Conservation (phyloP, 495 filamentous ascomycete species). For the Poronia punctata region DNA sequence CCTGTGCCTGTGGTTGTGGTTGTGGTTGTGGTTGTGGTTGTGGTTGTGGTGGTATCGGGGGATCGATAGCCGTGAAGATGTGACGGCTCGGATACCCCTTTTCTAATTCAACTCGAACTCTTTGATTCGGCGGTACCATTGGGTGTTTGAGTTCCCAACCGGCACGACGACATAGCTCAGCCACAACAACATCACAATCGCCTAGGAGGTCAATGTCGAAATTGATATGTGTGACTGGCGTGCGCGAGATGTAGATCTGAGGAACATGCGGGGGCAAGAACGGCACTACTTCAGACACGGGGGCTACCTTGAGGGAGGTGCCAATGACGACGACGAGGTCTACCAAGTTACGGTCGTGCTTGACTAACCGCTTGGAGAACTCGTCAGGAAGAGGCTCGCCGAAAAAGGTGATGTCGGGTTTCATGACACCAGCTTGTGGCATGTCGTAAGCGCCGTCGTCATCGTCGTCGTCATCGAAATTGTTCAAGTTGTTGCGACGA, state of each 20-base stretch:
- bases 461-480: slow-evolving; percentile 42
- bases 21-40: not conserved
- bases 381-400: slow-evolving; percentile 79
- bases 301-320: slow-evolving; percentile 92
- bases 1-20: not conserved
- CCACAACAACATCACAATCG: slow-evolving; percentile 86
- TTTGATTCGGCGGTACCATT: slow-evolving; percentile 67
- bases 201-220: slow-evolving; percentile 95
- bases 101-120: slow-evolving; percentile 48
- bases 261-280: slow-evolving; percentile 72
- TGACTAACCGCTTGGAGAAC: slow-evolving; percentile 73
- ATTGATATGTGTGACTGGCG: slow-evolving; percentile 78
- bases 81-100: slow-evolving; percentile 63
- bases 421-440: slow-evolving; percentile 83
- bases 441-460: slow-evolving; percentile 65
- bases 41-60: not conserved
- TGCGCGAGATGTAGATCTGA: slow-evolving; percentile 89
- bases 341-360: slow-evolving; percentile 69
- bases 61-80: slow-evolving; percentile 38
- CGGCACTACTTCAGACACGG: slow-evolving; percentile 84
- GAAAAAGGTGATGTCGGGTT: slow-evolving; percentile 98
- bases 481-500: slow-evolving; percentile 55
- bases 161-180: slow-evolving; percentile 76
- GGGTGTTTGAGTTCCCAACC: slow-evolving; percentile 86
- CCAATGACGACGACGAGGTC: slow-evolving; percentile 97